These are phyloP conservation scores for Neonectria faginata DNA, from an alignment of 2,329 filamentous ascomycete species.

Conservation along the genomic window DNA sequence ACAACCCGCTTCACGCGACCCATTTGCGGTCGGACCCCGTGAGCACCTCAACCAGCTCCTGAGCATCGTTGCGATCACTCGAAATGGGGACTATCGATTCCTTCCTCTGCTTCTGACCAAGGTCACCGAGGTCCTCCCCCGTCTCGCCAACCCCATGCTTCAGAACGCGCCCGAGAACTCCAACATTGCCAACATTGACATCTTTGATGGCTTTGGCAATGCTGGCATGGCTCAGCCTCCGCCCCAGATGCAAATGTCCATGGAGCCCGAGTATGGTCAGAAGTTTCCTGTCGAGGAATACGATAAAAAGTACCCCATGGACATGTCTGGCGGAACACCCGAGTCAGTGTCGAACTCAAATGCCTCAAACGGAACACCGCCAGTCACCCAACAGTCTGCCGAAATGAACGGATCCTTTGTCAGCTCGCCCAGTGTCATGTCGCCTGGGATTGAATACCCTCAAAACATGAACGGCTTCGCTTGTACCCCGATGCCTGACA, in stretches of 20 bases:
- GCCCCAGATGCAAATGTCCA: slow-evolving; percentile 55
- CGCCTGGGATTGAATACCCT: slow-evolving; percentile 63
- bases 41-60: slow-evolving; percentile 80
- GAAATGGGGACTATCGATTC: slow-evolving; percentile 81
- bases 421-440: slow-evolving; percentile 66
- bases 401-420: slow-evolving; percentile 64
- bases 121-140: slow-evolving; percentile 77
- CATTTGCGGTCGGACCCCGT: slow-evolving; percentile 74
- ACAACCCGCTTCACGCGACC: slow-evolving; percentile 68
- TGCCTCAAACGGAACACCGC: slow-evolving; percentile 46
- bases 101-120: slow-evolving; percentile 82
- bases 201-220: slow-evolving; percentile 75
- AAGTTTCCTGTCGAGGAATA: slow-evolving; percentile 60
- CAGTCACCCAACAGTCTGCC: slow-evolving; percentile 43
- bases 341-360: slow-evolving; percentile 50
- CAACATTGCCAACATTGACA: slow-evolving; percentile 66
- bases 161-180: slow-evolving; percentile 68
- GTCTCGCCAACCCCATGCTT: slow-evolving; percentile 70
- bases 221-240: slow-evolving; percentile 69
- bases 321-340: slow-evolving; percentile 51
- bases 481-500: slow-evolving; percentile 62
- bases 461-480: slow-evolving; percentile 58
- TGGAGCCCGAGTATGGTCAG: slow-evolving; percentile 61
- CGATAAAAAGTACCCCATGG: slow-evolving; percentile 53
- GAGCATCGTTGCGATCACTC: slow-evolving; percentile 74